phyloP scores from a whole-genome alignment of 2,329 filamentous ascomycete species.

The Fusarium oligoseptatum region DNA sequence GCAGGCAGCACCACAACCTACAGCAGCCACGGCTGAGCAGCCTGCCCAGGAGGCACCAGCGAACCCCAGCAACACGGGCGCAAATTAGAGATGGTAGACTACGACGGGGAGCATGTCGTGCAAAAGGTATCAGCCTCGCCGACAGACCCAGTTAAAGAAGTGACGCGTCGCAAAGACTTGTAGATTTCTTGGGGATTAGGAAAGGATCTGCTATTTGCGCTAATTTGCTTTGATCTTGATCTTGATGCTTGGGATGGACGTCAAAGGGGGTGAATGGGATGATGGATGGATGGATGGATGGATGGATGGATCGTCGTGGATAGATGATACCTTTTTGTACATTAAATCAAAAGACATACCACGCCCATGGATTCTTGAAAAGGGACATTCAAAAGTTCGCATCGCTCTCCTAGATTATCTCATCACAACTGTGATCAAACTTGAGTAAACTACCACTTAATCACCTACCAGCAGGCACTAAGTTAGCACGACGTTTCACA shows the following conservation, averaged over 20 bases:
- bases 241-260: not conserved
- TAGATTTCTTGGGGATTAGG: slow-evolving; percentile 1
- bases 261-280: not conserved
- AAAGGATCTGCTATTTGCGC: not conserved
- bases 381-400: not conserved
- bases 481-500: not conserved
- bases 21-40: slow-evolving; percentile 21
- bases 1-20: slow-evolving; percentile 7
- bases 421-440: not conserved
- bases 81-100: slow-evolving; percentile 8
- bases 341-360: slow-evolving; percentile 30
- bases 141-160: slow-evolving; percentile 3
- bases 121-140: not conserved
- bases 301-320: slow-evolving; percentile 15
- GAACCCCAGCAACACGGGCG: slow-evolving; percentile 12
- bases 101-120: not conserved
- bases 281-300: slow-evolving; percentile 4
- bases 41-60: slow-evolving; percentile 19
- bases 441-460: not conserved
- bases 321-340: slow-evolving; percentile 46
- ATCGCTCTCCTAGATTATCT: not conserved
- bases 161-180: slow-evolving; percentile 10
- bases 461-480: not conserved
- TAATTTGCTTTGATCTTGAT: slow-evolving; percentile 16
- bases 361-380: slow-evolving; percentile 10